Percentiles rank a stretch among this genome's conserved stretches.
Evolutionary conservation across 2,329 filamentous ascomycete genomes (phyloP).

Genomic region (Trichoderma afroharzianum): DNA sequence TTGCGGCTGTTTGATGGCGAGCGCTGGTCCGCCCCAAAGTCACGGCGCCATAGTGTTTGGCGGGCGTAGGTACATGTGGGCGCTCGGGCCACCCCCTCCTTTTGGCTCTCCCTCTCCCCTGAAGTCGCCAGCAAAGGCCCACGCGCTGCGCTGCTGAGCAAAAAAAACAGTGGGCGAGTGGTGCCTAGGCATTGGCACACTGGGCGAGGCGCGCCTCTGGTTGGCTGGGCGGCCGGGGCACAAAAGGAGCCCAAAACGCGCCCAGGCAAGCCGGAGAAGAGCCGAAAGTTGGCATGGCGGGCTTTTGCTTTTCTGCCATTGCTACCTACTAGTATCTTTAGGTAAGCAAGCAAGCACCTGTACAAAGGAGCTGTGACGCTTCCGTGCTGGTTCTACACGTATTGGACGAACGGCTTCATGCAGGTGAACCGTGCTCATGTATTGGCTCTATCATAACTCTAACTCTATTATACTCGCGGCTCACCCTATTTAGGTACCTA

Average conservation of each 20-base stretch:
- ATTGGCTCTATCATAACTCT: neutral
- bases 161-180: slow-evolving; percentile 4
- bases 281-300: neutral
- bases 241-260: neutral
- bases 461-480: neutral
- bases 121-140: slow-evolving; percentile 4
- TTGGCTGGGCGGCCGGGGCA: slow-evolving; percentile 14
- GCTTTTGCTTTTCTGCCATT: neutral
- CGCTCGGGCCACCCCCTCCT: slow-evolving; percentile 33
- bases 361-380: neutral
- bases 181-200: slow-evolving; percentile 4
- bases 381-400: neutral
- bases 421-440: neutral
- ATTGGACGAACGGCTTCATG: neutral
- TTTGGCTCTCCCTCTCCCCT: slow-evolving; percentile 25
- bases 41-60: slow-evolving; percentile 24
- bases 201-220: slow-evolving; percentile 17
- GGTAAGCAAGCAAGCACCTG: neutral
- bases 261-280: neutral
- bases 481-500: too few relatives aligned
- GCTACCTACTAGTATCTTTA: neutral
- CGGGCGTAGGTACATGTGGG: slow-evolving; percentile 27
- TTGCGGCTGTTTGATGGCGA: slow-evolving; percentile 26
- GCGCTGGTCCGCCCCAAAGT: slow-evolving; percentile 24
- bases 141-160: neutral